A percentile compares a stretch with the other conserved stretches of the same genome.
Evolutionary conservation across 1,139 yeast species (phyloP).

Genomic region (Lodderomyces oxycetoniae): DNA sequence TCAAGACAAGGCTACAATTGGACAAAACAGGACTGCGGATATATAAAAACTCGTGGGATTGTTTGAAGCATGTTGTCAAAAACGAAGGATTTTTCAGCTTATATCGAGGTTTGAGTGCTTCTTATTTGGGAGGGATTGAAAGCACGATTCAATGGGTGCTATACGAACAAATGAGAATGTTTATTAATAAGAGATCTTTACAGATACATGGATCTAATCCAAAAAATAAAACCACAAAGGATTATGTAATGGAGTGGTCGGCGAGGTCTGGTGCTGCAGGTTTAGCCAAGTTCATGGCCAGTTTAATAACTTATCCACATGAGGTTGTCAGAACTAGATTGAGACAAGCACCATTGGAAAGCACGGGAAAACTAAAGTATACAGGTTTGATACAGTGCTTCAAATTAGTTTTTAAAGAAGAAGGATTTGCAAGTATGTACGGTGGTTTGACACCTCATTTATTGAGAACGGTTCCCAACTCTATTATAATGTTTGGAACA

Average conservation of each 20-base stretch:
- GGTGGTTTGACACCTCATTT: slow-evolving; percentile 98
- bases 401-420: slow-evolving; percentile 76
- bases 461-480: slow-evolving; percentile 94
- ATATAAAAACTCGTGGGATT: slow-evolving; percentile 84
- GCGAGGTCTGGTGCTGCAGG: slow-evolving; percentile 99
- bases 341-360: slow-evolving; percentile 82
- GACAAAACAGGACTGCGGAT: slow-evolving; percentile 64
- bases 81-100: slow-evolving; percentile 78
- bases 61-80: slow-evolving; percentile 62
- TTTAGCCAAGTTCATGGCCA: slow-evolving; percentile 88
- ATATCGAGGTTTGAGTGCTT: slow-evolving; percentile 87
- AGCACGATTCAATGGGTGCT: slow-evolving; percentile 95
- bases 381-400: slow-evolving; percentile 88
- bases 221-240: slow-evolving; percentile 48
- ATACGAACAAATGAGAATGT: slow-evolving; percentile 86
- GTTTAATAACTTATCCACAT: slow-evolving; percentile 92
- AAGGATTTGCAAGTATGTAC: slow-evolving; percentile 89
- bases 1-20: slow-evolving; percentile 88
- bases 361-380: slow-evolving; percentile 78
- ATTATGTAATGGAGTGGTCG: slow-evolving; percentile 79
- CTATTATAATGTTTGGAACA: slow-evolving; percentile 98
- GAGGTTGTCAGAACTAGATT: slow-evolving; percentile 94
- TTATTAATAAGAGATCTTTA: slow-evolving; percentile 57
- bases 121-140: slow-evolving; percentile 91
- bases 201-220: slow-evolving; percentile 42